Evolutionary conservation across 371 early-diverging fungal genomes (phyloP), one percentile per base, ranked within the genome.

Genomic region (Basidiobolus meristosporus): DNA sequence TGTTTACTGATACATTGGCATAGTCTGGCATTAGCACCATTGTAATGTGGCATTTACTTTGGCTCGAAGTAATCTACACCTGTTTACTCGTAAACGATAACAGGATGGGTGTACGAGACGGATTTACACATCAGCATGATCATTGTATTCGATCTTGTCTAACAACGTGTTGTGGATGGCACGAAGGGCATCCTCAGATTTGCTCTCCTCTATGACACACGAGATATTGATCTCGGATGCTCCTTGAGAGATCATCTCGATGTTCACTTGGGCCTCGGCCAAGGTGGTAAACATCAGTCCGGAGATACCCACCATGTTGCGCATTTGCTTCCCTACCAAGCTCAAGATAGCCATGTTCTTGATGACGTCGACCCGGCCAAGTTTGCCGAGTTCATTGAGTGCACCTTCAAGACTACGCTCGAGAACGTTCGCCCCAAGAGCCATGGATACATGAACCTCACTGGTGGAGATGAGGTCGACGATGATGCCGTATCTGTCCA

Each of bases 221-320:
- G 86, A 85, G 40, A 96, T 92, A 52, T 95, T 96, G 57, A 95
- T 95, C 60, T 96, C 96, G 1, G 79, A 79, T 10, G 91, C 82
- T 31, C 98, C 96, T 61, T 96, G 96, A 7, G 89, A 89, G 46
- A 96, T 92, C 90, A 96, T 98, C 57, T 96, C 96, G 44, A 98
- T 90, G 52, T 92, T 98, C 48, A 95, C 80, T 40, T 74, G 67
- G 38, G 82, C 75, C 33, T 70, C 71, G 15, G 92, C 92, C 36
- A 98, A 59, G 0, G 85, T 83, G 17, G 69, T 65, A 57, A 98
- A 96, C 90, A 98, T 90, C 50, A 68, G 68, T 9, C 89, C 82
- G 16, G 92, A 82, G 40, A 88, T 79, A 47, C 98, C 98, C 17
- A 92, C 88, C 82, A 83, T 79, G 57, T 88, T 84, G 34, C 84